Evolutionary conservation across 345 rosid genomes (phyloP).

Genomic region (Cochlearia excelsa): DNA sequence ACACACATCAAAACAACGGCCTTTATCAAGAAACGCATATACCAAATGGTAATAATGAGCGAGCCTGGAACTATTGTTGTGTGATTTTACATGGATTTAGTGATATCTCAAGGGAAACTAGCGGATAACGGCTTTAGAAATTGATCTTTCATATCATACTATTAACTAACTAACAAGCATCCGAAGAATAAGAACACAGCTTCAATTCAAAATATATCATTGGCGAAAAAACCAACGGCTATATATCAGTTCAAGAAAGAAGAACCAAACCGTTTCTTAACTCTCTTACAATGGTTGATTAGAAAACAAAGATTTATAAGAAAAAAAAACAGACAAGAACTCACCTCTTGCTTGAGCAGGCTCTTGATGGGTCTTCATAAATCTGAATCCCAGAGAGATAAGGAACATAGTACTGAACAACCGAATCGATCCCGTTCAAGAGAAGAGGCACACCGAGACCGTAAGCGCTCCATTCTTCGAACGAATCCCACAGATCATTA

Average conservation of each 20-base stretch:
- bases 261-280: not conserved
- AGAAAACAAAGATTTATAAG: not conserved
- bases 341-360: slow-evolving; percentile 24
- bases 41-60: not conserved
- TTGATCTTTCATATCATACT: not conserved
- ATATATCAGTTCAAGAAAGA: slow-evolving; percentile 1
- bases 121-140: not conserved
- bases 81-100: not conserved
- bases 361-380: slow-evolving; percentile 45
- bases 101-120: not conserved
- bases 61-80: not conserved
- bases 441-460: slow-evolving; percentile 80
- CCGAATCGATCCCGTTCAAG: slow-evolving; percentile 57
- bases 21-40: slow-evolving; percentile 1
- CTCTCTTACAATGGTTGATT: not conserved
- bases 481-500: slow-evolving; percentile 80
- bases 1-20: slow-evolving; percentile 9
- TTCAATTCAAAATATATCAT: not conserved
- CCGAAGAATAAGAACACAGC: not conserved
- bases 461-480: slow-evolving; percentile 83
- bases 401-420: slow-evolving; percentile 83
- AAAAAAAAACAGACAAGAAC: slow-evolving; percentile 6
- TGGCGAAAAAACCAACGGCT: not conserved
- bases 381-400: slow-evolving; percentile 89
- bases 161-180: not conserved